phyloP scores from a whole-genome alignment of 2,329 filamentous ascomycete species.

The Aaosphaeria pasadenensis region DNA sequence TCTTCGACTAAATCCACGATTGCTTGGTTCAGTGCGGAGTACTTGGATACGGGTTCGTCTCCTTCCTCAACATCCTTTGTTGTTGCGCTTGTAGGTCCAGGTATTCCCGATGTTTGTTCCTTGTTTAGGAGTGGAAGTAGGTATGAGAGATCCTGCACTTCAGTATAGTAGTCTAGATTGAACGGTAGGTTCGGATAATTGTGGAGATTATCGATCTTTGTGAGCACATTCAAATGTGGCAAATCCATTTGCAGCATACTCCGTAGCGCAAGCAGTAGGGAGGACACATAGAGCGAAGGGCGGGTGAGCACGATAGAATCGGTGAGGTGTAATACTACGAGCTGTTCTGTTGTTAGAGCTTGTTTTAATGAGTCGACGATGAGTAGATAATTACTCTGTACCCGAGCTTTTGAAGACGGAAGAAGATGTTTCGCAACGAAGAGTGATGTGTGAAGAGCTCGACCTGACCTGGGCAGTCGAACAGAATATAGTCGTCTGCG shows the following conservation, averaged over 20 bases:
- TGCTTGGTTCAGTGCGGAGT: conserved; percentile 78
- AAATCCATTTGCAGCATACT: conserved; percentile 99
- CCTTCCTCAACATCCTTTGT: conserved; percentile 15
- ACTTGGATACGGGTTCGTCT: conserved; percentile 57
- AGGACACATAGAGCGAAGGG: conserved; percentile 92
- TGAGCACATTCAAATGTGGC: conserved; percentile 91
- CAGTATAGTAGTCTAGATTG: conserved; percentile 95
- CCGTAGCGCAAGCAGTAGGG: conserved; percentile 85
- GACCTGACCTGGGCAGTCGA: conserved; percentile 95
- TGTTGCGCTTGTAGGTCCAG: conserved; percentile 18
- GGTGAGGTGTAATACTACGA: conserved; percentile 89
- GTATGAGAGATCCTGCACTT: conserved; percentile 88
- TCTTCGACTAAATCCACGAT: conserved; percentile 84
- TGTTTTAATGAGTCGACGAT: neutral
- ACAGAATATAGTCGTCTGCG: conserved; percentile 82
- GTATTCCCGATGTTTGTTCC: conserved; percentile 55
- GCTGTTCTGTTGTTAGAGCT: conserved; percentile 49
- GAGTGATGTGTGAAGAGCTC: conserved; percentile 96
- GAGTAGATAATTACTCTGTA: conserved; percentile 68
- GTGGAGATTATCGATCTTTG: conserved; percentile 92
- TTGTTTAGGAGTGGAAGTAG: conserved; percentile 76
- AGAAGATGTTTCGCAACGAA: conserved; percentile 87
- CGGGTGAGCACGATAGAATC: conserved; percentile 92
- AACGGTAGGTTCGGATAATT: conserved; percentile 86
- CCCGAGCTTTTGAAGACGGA: conserved; percentile 82